Base-by-base conservation (phyloP, 768 basidiomycete species). In the Trametes sanguinea region DNA sequence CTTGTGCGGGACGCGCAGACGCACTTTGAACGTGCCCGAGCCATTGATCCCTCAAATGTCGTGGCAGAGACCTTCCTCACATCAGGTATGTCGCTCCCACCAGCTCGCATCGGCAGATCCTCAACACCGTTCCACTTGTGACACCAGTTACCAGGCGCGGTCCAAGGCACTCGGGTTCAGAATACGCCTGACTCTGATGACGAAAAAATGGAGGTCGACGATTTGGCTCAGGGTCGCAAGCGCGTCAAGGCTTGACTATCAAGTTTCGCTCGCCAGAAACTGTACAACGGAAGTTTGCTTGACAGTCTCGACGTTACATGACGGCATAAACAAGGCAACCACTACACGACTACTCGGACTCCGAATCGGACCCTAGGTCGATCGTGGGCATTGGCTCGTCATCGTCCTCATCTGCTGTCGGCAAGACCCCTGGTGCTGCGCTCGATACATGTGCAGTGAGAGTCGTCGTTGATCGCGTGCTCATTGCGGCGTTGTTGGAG, bases 341-440 rank as follows among this genome's bases (percentile, higher is more conserved):
- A 43, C 7, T 16, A 16, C 14, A 30, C 47, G 55, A 27, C 51
- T 47, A 55, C 11, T 82, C 83, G 35, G 76, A 76, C 44, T 93
- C 92, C 4, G 90, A 89, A 72, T 94, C 92, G 1, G 92, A 93
- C 43, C 81, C 85, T 78, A 92, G 76, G 70, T 93, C 83, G 40
- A 95, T 92, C 10, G 78, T 69, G 2, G 92, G 92, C 78, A 95
- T 86, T 48, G 85, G 83, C 63, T 87, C 87, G 64, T 90, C 88
- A n/a, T 82, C 81, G 13, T 90, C 88, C 3, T 85, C 79, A 7
- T 72, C 77, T n/a, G 77, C 76, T n/a, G 73, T 73, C 14, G 43
- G 62, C 47, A 56, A 13, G 7, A 43, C 33, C 9, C 35, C 37
- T 13, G 60, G 52, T 32, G 44, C 10, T 16, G 27, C 45, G 22